Conservation (phyloP, 768 basidiomycete species). For the Russula griseocarnosa region DNA sequence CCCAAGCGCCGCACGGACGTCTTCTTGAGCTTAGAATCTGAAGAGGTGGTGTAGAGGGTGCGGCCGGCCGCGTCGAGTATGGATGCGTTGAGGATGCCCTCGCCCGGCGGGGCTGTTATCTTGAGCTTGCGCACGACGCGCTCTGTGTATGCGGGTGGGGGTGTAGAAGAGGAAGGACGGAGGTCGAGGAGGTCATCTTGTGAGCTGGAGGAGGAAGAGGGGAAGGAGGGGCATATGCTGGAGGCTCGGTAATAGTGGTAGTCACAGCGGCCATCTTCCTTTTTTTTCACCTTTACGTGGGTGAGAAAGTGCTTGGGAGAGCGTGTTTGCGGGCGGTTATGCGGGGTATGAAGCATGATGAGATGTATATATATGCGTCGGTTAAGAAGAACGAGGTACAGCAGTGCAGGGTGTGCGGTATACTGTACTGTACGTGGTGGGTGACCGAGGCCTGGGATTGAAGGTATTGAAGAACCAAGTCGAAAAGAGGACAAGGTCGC, state of each 20-base stretch:
- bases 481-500: conserved; percentile 20
- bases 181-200: conserved; percentile 4
- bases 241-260: neutral
- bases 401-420: neutral
- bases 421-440: neutral
- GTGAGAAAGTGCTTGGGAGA: neutral
- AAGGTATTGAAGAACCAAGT: neutral
- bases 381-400: neutral
- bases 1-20: conserved; percentile 15
- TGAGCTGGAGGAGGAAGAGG: neutral
- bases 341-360: neutral
- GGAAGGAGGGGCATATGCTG: conserved; percentile 7
- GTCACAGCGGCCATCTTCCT: neutral
- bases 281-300: neutral
- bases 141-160: conserved; percentile 21
- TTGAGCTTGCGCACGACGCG: conserved; percentile 9
- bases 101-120: conserved; percentile 17
- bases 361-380: neutral
- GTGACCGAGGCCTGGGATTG: neutral
- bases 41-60: conserved; percentile 9
- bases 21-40: conserved; percentile 23
- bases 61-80: conserved; percentile 14
- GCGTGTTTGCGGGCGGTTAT: neutral
- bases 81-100: conserved; percentile 19
- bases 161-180: conserved; percentile 8